Conservation (phyloP, 2,329 filamentous ascomycete species). For the Epichloe baconii region DNA sequence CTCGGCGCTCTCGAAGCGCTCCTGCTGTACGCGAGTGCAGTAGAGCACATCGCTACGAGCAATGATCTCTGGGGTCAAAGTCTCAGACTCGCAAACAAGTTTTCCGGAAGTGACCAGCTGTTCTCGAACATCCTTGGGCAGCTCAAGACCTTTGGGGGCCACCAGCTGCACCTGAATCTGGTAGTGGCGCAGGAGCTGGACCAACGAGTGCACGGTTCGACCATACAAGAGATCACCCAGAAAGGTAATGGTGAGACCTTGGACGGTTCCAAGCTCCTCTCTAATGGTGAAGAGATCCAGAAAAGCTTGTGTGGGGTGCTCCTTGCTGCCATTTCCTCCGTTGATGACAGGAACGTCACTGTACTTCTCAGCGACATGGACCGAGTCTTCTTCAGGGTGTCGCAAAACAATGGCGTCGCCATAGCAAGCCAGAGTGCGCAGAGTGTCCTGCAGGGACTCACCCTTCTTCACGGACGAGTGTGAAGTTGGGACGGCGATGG, state of each 20-base stretch:
- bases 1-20: conserved; percentile 71
- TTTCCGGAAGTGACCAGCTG: conserved; percentile 62
- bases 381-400: conserved; percentile 72
- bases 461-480: conserved; percentile 90
- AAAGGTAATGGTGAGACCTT: conserved; percentile 92
- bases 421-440: conserved; percentile 89
- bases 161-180: conserved; percentile 89
- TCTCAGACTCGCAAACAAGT: conserved; percentile 60
- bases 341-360: conserved; percentile 91
- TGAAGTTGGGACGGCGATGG: conserved; percentile 66
- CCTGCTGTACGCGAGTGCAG: conserved; percentile 93
- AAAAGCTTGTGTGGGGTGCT: conserved; percentile 96
- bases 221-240: conserved; percentile 87
- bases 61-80: conserved; percentile 76
- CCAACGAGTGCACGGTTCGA: conserved; percentile 86
- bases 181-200: conserved; percentile 91
- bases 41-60: conserved; percentile 84
- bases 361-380: conserved; percentile 73
- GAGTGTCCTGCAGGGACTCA: conserved; percentile 82
- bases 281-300: conserved; percentile 96
- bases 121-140: conserved; percentile 64
- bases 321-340: conserved; percentile 86
- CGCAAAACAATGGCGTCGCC: conserved; percentile 91
- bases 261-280: conserved; percentile 90
- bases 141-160: conserved; percentile 61